Conservation (phyloP, 306 rosid genomes). For the Quercus parvula region DNA sequence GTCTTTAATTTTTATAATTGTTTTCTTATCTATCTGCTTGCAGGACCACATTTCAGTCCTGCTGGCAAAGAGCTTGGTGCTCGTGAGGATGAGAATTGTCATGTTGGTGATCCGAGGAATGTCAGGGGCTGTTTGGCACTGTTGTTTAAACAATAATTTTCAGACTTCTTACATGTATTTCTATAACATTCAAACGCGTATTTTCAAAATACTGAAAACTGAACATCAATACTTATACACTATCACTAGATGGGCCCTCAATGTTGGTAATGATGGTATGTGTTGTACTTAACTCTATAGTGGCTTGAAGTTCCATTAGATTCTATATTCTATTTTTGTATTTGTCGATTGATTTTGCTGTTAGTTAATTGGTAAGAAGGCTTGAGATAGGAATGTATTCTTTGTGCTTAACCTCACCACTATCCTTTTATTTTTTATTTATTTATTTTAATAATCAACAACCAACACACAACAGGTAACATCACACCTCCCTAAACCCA, state of each 20-base stretch:
- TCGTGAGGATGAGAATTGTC: conserved; percentile 71
- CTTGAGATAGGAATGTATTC: not conserved
- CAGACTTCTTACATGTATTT: too few species aligned
- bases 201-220: too few species aligned
- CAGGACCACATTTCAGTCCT: conserved; percentile 91
- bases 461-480: not conserved
- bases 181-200: too few species aligned
- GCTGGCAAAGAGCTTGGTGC: conserved; percentile 76
- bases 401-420: not conserved
- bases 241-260: not conserved
- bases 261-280: conserved; percentile 77
- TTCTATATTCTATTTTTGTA: not conserved
- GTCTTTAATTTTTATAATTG: not conserved
- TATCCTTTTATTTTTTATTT: too few species aligned
- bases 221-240: too few species aligned
- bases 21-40: conserved; percentile 5
- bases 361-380: not conserved
- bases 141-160: too few species aligned
- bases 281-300: not conserved
- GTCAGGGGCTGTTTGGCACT: not conserved
- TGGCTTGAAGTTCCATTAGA: not conserved
- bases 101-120: conserved; percentile 94
- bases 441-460: not conserved
- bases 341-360: not conserved
- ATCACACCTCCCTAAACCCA: conserved; percentile 14